Base-by-base conservation (phyloP, 768 basidiomycete species). In the Leccinum uliginosum region DNA sequence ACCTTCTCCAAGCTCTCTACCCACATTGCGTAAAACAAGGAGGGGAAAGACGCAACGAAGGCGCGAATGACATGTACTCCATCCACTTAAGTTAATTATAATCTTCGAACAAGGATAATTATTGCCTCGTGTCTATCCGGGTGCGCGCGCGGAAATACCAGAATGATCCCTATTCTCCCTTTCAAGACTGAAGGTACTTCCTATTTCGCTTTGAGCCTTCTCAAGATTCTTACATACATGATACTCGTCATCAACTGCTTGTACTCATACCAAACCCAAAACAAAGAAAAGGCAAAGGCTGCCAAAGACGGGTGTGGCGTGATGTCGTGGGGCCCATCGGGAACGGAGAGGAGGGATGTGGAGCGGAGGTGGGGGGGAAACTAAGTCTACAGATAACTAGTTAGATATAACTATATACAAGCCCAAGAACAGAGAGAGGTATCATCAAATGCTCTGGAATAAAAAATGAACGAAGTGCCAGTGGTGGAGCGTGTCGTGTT, bases 381-480 rank as follows among this genome's bases (percentile, higher is more conserved):
- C 44, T 29, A 51, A 8, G 38, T 66, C 66, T 68, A 60, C 50
- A 32, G 48, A 44, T 30, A 51, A 48, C 62, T 67, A 67, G 58
- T 69, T 71, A 68, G 21, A 50, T 60, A 69, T 69, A 69, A 69
- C 69, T 69, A 71, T 69, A 65, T 67, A 69, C 65, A 67, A 29
- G 45, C 55, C 10, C 19, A 43, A 43, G 40, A 59, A 59, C 43
- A 57, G 9, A 14, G 9, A 14, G 7, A 47, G 48, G 53, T 59
- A 59, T 57, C 55, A 53, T 50, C 9, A 32, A 43, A 19, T 40
- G 40, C 19, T 55, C 35, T 55, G 51, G 14, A 56, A 44, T 51
- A 50, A 43, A 19, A 17, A 34, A 45, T 17, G 59, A 62, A 64
- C 64, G 35, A 58, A 65, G 54, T n/a, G n/a, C n/a, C n/a, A n/a